These are phyloP conservation scores for Mycena haematopus DNA, from an alignment of 768 basidiomycete genomes.

Conservation along the genomic window DNA sequence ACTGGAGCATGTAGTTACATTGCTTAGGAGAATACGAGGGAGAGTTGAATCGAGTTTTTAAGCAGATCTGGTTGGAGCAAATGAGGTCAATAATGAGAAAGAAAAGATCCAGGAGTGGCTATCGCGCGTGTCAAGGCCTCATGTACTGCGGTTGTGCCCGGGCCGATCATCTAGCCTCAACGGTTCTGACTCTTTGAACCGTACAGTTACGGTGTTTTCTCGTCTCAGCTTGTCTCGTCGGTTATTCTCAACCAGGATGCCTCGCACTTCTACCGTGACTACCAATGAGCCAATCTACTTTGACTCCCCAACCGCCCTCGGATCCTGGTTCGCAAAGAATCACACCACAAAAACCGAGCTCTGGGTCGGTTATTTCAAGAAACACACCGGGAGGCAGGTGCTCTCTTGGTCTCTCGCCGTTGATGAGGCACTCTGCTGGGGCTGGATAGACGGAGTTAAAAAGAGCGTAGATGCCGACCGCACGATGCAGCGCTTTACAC, in stretches of 20 bases:
- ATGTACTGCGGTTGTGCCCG: too few relatives aligned
- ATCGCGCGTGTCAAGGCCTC: too few relatives aligned
- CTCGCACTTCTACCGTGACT: not conserved
- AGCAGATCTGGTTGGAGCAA: too few relatives aligned
- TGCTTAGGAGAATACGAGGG: too few relatives aligned
- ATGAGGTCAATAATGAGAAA: too few relatives aligned
- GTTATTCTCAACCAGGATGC: slow-evolving; percentile 3
- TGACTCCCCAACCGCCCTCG: not conserved
- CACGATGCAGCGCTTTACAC: slow-evolving; percentile 21
- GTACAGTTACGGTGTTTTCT: too few relatives aligned
- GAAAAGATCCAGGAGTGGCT: too few relatives aligned
- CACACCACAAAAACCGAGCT: slow-evolving; percentile 1
- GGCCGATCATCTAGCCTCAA: too few relatives aligned
- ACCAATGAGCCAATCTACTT: slow-evolving; percentile 7
- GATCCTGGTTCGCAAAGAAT: slow-evolving; percentile 5
- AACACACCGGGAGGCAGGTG: slow-evolving; percentile 15
- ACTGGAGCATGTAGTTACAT: too few relatives aligned
- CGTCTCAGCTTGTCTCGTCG: not conserved
- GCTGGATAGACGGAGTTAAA: slow-evolving; percentile 19
- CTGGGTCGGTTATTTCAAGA: slow-evolving; percentile 17
- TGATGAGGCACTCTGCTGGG: slow-evolving; percentile 24
- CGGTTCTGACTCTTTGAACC: too few relatives aligned
- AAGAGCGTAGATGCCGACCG: slow-evolving; percentile 20
- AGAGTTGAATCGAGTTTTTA: too few relatives aligned
- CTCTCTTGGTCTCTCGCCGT: slow-evolving; percentile 8